Conservation (phyloP, 257 asterid genomes). For the Rauvolfia tetraphylla region DNA sequence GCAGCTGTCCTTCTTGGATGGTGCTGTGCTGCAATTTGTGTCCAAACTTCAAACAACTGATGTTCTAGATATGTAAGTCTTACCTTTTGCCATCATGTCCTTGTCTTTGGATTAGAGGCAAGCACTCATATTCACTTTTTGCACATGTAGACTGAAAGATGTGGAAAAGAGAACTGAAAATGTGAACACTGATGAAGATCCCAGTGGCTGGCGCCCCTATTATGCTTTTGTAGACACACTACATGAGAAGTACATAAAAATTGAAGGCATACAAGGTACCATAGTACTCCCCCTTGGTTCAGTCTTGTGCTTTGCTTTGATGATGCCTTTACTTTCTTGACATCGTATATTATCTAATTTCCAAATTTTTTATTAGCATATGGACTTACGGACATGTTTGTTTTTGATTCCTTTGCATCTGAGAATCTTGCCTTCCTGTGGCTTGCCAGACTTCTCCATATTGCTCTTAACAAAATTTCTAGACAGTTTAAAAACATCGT, state of each 20-base stretch:
- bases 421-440: neutral
- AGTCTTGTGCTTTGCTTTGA: neutral
- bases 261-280: slow-evolving; percentile 72
- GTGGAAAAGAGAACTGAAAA: slow-evolving; percentile 64
- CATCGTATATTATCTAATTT: neutral
- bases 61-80: slow-evolving; percentile 75
- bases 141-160: slow-evolving; percentile 46
- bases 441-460: neutral
- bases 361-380: neutral
- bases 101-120: neutral
- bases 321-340: neutral
- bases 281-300: slow-evolving; percentile 12
- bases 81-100: slow-evolving; percentile 9
- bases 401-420: neutral
- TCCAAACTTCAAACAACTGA: slow-evolving; percentile 82
- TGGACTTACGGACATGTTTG: neutral
- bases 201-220: slow-evolving; percentile 90
- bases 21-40: slow-evolving; percentile 71
- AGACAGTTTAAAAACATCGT: neutral
- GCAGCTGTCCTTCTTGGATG: slow-evolving; percentile 81
- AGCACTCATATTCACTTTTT: slow-evolving; percentile 6
- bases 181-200: slow-evolving; percentile 71
- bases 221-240: slow-evolving; percentile 60
- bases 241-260: slow-evolving; percentile 67
- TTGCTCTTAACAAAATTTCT: neutral